A percentile compares a stretch with the other conserved stretches of the same genome.
Conservation (phyloP, 805 yeast species). For the Candida verbasci region DNA sequence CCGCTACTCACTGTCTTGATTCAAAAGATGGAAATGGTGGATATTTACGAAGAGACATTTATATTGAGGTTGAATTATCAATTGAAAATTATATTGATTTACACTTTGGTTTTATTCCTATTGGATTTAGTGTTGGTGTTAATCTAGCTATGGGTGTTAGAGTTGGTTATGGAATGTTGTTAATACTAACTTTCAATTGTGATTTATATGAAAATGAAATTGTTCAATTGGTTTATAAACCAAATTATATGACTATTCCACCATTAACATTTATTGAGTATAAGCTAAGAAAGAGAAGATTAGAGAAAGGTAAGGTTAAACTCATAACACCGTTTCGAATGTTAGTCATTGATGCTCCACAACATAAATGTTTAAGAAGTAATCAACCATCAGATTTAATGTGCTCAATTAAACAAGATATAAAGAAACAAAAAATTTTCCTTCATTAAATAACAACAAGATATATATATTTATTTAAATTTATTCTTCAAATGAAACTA, state of each 20-base stretch:
- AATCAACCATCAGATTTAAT: slow-evolving; percentile 3
- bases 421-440: neutral
- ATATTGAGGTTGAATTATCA: slow-evolving; percentile 3
- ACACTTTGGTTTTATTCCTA: slow-evolving; percentile 4
- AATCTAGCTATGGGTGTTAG: slow-evolving; percentile 6
- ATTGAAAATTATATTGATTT: slow-evolving; percentile 6
- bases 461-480: neutral
- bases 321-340: slow-evolving; percentile 5
- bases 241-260: slow-evolving; percentile 6
- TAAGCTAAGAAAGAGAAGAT: neutral
- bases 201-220: slow-evolving; percentile 2
- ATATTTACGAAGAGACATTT: slow-evolving; percentile 1
- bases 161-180: slow-evolving; percentile 5
- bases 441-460: neutral
- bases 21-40: slow-evolving; percentile 8
- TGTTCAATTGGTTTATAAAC: slow-evolving; percentile 8
- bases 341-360: slow-evolving; percentile 7
- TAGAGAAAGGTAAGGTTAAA: neutral
- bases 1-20: slow-evolving; percentile 7
- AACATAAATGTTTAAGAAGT: slow-evolving; percentile 7
- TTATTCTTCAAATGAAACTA: slow-evolving; percentile 7
- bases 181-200: slow-evolving; percentile 4
- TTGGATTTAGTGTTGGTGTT: slow-evolving; percentile 7
- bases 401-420: slow-evolving; percentile 1
- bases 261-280: slow-evolving; percentile 1